Conservation (phyloP, 164 flowering plant genomes). For the Malania oleifera region DNA sequence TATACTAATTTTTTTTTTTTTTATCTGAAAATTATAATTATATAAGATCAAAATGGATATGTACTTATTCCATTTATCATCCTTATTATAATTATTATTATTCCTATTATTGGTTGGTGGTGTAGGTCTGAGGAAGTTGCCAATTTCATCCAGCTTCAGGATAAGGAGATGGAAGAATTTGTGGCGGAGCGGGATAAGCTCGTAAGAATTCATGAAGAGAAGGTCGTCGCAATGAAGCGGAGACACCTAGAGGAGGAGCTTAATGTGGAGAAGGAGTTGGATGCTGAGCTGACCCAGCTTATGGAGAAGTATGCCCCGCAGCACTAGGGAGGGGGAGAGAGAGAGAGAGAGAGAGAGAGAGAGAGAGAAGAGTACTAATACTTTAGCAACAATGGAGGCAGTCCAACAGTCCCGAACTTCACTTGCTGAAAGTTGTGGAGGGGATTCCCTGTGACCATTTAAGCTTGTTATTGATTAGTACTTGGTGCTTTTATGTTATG, state of each 20-base stretch:
- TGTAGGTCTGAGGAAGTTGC: conserved; percentile 41
- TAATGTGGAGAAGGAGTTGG: conserved; percentile 48
- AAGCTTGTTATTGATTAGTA: too few species aligned
- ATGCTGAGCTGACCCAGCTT: conserved; percentile 35
- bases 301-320: conserved; percentile 47
- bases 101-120: too few species aligned
- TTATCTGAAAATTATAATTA: background rate
- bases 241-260: conserved; percentile 48
- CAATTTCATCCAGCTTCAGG: conserved; percentile 41
- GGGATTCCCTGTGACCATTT: too few species aligned
- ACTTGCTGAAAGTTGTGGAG: too few species aligned
- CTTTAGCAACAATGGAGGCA: too few species aligned
- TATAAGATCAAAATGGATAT: background rate
- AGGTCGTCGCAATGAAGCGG: conserved; percentile 39
- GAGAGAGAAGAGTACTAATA: too few species aligned
- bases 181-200: conserved; percentile 48
- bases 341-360: too few species aligned
- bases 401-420: too few species aligned
- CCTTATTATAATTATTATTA: too few species aligned
- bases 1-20: background rate
- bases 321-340: conserved; percentile 4
- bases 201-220: conserved; percentile 34
- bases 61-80: too few species aligned
- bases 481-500: too few species aligned
- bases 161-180: conserved; percentile 50